Evolutionary conservation across 163 green algal species (phyloP).

Genomic region (Volvox carteri): DNA sequence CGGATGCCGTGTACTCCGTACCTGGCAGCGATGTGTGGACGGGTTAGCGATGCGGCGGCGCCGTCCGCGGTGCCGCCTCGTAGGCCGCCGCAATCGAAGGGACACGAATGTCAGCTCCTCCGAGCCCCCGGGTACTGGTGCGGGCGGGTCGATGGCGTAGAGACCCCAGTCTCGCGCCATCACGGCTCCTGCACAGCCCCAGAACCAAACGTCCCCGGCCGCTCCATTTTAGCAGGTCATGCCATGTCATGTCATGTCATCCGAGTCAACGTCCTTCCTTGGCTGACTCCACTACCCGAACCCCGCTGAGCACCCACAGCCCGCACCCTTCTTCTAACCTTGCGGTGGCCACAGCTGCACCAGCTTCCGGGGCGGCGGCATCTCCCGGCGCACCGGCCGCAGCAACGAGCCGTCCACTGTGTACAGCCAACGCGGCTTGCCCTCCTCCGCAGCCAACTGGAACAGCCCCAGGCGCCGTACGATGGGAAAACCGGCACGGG

Average conservation of each 20-base stretch:
- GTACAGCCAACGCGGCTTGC: constrained; percentile 64
- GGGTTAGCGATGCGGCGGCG: constrained; percentile 17
- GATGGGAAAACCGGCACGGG: constrained; percentile 78
- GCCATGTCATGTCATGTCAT: too few species aligned
- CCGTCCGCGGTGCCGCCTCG: background rate
- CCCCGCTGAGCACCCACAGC: too few species aligned
- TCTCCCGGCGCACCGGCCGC: constrained; percentile 72
- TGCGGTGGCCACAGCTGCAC: constrained; percentile 58
- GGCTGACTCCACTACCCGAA: too few species aligned
- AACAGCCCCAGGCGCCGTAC: constrained; percentile 84
- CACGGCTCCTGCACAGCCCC: constrained; percentile 12
- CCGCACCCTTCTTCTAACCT: too few species aligned
- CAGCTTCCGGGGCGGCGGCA: constrained; percentile 65
- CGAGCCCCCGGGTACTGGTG: background rate
- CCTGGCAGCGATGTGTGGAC: background rate
- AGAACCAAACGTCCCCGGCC: too few species aligned
- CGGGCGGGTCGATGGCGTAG: constrained; percentile 48
- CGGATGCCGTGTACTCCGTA: too few species aligned
- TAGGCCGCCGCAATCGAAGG: constrained; percentile 32
- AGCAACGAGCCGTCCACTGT: constrained; percentile 24
- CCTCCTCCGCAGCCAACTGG: constrained; percentile 61
- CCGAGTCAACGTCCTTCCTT: too few species aligned
- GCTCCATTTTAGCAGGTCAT: background rate
- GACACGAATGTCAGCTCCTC: constrained; percentile 52
- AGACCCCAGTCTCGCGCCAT: constrained; percentile 51